Evolutionary conservation across 2,329 filamentous ascomycete genomes (phyloP).

Genomic region (Fusarium piperis): DNA sequence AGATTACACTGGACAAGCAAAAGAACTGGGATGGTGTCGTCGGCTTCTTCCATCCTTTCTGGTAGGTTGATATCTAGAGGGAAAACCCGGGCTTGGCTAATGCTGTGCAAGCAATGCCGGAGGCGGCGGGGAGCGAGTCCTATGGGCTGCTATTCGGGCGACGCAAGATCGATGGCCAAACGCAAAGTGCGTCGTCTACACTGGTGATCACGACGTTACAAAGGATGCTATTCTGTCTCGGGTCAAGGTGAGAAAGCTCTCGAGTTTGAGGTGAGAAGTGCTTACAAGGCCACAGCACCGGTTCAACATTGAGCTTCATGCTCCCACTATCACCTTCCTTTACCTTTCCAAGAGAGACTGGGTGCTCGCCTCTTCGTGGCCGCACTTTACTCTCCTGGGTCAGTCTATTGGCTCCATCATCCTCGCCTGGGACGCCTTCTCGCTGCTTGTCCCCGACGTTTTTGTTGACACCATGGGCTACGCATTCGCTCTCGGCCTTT

Average conservation of each 20-base stretch:
- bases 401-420: slow-evolving; percentile 90
- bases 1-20: slow-evolving; percentile 47
- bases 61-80: slow-evolving; percentile 62
- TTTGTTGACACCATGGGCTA: slow-evolving; percentile 99
- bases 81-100: slow-evolving; percentile 16
- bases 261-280: neutral
- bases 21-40: slow-evolving; percentile 84
- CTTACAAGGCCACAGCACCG: slow-evolving; percentile 65
- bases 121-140: slow-evolving; percentile 92
- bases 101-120: slow-evolving; percentile 79
- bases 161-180: slow-evolving; percentile 90
- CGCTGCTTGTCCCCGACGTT: slow-evolving; percentile 89
- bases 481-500: slow-evolving; percentile 86
- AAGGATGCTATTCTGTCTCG: slow-evolving; percentile 81
- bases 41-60: slow-evolving; percentile 98
- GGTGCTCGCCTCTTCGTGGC: slow-evolving; percentile 88
- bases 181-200: slow-evolving; percentile 92
- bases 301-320: slow-evolving; percentile 91
- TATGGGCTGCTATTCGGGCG: slow-evolving; percentile 94
- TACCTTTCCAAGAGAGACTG: slow-evolving; percentile 90
- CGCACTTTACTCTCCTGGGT: slow-evolving; percentile 91
- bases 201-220: slow-evolving; percentile 88
- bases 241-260: slow-evolving; percentile 69
- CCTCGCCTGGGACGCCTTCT: slow-evolving; percentile 91
- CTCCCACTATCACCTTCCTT: slow-evolving; percentile 85